Base-by-base conservation (phyloP, 768 basidiomycete genomes). In the Russula abietina region DNA sequence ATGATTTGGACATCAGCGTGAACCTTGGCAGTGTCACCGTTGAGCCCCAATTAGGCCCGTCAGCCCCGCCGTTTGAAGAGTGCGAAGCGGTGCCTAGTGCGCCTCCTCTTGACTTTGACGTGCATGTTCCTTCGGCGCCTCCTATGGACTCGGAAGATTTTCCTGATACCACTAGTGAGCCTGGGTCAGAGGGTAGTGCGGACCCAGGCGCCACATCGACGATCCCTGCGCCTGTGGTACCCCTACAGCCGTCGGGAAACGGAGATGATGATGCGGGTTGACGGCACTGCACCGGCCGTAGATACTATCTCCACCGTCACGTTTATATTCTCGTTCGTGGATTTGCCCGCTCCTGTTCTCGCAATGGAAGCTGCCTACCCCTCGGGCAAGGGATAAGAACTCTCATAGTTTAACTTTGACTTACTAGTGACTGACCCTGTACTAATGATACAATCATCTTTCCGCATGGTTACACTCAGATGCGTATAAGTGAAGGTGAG, bases 31-130 rank as follows among this genome's bases (percentile, higher is more conserved):
- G 57, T n/a, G 55, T 17, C 10, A 50, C 41, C 28, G 32, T 64
- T 39, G 67, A 63, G 39, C 55, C 61, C 1, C 58, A 45, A 46
- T 36, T 58, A 10, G 61, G 57, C 11, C 65, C 65, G 4, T 66
- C 64, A 12, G 65, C 65, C 5, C 65, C 65, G 4, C 65, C 67
- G 7, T 66, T 62, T 8, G 66, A 67, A 36, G 67, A 68, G 36
- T 24, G 16, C 2, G 55, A 19, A 26, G 48, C 52, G 19, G 54
- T 62, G 12, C 62, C 57, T 11, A 59, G 57, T 41, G 65, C 65
- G 0, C 67, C 67, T 24, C 61, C 58, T 1, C 41, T 63, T 48
- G 67, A 60, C 16, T 22, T 30, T 17, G 64, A 56, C 5, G 52
- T 16, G 19, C 57, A 54, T 14, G 59, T 48, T 4, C 57, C 66